Percentiles rank a stretch among this genome's conserved stretches.
Conservation (phyloP, 139 green algal genomes). For the Chlamydomonas asymmetrica region DNA sequence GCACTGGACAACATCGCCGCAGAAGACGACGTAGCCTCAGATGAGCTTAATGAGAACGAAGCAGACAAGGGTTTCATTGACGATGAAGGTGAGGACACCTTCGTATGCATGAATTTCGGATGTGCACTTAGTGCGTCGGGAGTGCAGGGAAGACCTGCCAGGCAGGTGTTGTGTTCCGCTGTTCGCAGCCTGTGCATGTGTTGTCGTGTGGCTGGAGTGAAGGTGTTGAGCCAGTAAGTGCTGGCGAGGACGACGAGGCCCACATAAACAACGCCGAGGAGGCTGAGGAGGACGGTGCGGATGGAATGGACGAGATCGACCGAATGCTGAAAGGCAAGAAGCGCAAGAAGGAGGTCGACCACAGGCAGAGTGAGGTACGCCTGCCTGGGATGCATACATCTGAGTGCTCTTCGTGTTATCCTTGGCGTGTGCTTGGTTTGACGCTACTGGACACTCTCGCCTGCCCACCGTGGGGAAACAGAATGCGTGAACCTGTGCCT, state of each 20-base stretch:
- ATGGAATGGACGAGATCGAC: slow-evolving; percentile 22
- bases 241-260: neutral
- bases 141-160: neutral
- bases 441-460: neutral
- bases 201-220: neutral
- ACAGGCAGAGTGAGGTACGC: slow-evolving; percentile 32
- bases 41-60: slow-evolving; percentile 20
- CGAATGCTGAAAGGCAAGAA: slow-evolving; percentile 36
- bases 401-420: neutral
- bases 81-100: slow-evolving; percentile 14
- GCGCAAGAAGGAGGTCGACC: slow-evolving; percentile 29
- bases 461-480: neutral
- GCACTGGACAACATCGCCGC: neutral
- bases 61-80: slow-evolving; percentile 20
- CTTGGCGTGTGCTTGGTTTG: neutral
- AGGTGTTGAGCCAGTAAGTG: slow-evolving; percentile 15
- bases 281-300: slow-evolving; percentile 34
- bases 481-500: neutral
- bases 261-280: slow-evolving; percentile 1
- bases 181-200: neutral
- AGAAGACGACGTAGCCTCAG: slow-evolving; percentile 1
- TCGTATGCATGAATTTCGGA: neutral
- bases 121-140: neutral
- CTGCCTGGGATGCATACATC: neutral
- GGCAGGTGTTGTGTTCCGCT: neutral